phyloP scores from a whole-genome alignment of 2,329 filamentous ascomycete genomes.

The Ophiostoma pallidulum region DNA sequence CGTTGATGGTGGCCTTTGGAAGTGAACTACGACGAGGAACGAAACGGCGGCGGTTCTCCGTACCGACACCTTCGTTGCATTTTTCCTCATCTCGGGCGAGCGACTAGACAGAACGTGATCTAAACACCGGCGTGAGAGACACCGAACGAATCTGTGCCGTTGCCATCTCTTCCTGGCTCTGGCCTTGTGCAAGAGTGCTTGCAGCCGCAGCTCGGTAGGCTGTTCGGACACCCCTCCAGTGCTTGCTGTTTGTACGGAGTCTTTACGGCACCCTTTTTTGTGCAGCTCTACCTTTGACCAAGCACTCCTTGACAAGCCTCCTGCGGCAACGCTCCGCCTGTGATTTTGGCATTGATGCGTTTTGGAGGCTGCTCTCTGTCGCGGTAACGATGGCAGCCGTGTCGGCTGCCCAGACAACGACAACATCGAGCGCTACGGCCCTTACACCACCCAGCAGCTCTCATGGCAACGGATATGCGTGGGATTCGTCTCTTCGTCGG shows the following conservation, averaged over 20 bases:
- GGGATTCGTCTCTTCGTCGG: slow-evolving; percentile 12
- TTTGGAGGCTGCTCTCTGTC: slow-evolving; percentile 3
- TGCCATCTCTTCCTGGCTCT: no score
- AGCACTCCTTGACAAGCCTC: not conserved
- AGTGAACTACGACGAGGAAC: no score
- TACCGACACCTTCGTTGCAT: not conserved
- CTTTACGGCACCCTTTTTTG: no score
- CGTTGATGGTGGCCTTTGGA: no score
- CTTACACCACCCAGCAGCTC: slow-evolving; percentile 41
- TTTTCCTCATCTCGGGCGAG: not conserved
- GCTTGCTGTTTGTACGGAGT: no score
- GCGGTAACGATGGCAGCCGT: slow-evolving; percentile 40
- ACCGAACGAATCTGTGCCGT: not conserved
- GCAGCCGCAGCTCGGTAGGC: no score
- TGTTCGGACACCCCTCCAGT: no score
- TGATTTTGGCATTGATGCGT: slow-evolving; percentile 1
- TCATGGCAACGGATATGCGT: slow-evolving; percentile 35
- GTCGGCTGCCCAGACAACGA: slow-evolving; percentile 36
- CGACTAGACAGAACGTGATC: not conserved
- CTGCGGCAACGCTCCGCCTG: not conserved
- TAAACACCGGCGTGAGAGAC: not conserved
- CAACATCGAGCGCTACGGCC: slow-evolving; percentile 26
- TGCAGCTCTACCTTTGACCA: not conserved
- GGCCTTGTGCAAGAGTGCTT: no score
- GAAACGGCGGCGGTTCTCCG: no score